Base-by-base conservation (phyloP, 441 rosid species). In the Adansonia grandidieri region DNA sequence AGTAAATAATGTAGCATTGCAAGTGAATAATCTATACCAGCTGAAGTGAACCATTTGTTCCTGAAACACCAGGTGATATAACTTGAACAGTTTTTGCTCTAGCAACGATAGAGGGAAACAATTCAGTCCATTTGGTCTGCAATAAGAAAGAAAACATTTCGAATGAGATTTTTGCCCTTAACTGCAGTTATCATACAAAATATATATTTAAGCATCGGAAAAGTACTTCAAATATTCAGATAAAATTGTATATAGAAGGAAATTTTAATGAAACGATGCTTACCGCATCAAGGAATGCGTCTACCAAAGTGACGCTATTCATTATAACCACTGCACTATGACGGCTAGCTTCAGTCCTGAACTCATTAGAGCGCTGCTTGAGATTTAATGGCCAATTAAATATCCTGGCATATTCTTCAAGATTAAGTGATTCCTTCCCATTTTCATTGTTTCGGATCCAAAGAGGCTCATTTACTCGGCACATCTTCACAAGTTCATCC, bases 31-130 rank as follows among this genome's bases (percentile, higher is more conserved):
- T 69, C 24, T 57, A 40, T 91, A 95, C 98, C 90, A 95, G 87
- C 44, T 87, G 89, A 78, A 95, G 95, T 56, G 92, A 90, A 62
- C 97, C 97, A 77, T 89, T 93, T 14, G 93, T 84, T 76, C 92
- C 87, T 40, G 93, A 85, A 75, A 85, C 87, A 57, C 93, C 94
- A 57, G 87, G 74, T 47, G 91, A 78, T 47, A 95, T 77, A 2
- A 87, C 87, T 80, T 93, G 98, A 76, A 95, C 85, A 15, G 92
- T 90, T 80, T 88, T 93, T 6, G 96, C 98, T 79, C 93, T 84
- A 45, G 98, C 89, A 64, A 96, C 96, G 20, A 96, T 87, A n/a
- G 98, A 89, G 63, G 97, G 91, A 82, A 96, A 96, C 82, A 96
- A 82, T 50, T 96, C 98, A 80, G 86, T 85, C 99, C 99, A 96